These are phyloP conservation scores for Zygoascus bituminiphila DNA, from an alignment of 805 yeast species.

Conservation along the genomic window DNA sequence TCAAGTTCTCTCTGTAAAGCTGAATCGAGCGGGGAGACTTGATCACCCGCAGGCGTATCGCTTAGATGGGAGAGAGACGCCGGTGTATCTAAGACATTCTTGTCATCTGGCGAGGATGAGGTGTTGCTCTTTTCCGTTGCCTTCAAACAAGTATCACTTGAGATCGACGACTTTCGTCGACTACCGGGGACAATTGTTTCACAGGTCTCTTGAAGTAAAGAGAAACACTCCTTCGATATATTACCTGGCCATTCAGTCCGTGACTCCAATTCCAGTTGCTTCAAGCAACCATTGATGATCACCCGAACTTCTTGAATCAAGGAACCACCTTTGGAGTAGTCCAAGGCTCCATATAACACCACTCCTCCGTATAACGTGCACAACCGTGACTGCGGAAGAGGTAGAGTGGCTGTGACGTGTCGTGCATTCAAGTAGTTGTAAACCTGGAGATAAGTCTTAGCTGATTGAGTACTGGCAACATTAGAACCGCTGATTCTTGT, in stretches of 20 bases:
- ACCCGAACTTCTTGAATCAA: conserved; percentile 60
- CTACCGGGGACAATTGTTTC: conserved; percentile 11
- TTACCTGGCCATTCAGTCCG: conserved; percentile 19
- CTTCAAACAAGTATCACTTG: neutral
- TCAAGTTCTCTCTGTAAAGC: neutral
- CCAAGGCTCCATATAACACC: conserved; percentile 52
- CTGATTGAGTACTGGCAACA: conserved; percentile 27
- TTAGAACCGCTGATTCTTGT: conserved; percentile 20
- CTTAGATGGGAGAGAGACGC: neutral
- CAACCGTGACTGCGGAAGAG: conserved; percentile 22
- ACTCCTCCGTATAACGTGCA: conserved; percentile 21
- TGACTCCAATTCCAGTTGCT: conserved; percentile 17
- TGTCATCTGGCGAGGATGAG: neutral
- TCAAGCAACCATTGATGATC: conserved; percentile 33
- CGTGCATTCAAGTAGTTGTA: conserved; percentile 22
- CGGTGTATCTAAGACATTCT: neutral
- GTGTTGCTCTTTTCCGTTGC: neutral
- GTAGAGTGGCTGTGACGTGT: conserved; percentile 22
- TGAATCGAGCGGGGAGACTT: neutral
- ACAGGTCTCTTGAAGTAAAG: conserved; percentile 16
- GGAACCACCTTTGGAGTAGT: conserved; percentile 77
- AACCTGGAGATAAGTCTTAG: conserved; percentile 26
- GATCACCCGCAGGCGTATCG: neutral
- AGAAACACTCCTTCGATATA: conserved; percentile 13
- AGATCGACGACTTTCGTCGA: neutral